These are phyloP conservation scores for Sanghuangporus sanghuang DNA, from an alignment of 1,284 basidiomycete species.

Conservation along the genomic window DNA sequence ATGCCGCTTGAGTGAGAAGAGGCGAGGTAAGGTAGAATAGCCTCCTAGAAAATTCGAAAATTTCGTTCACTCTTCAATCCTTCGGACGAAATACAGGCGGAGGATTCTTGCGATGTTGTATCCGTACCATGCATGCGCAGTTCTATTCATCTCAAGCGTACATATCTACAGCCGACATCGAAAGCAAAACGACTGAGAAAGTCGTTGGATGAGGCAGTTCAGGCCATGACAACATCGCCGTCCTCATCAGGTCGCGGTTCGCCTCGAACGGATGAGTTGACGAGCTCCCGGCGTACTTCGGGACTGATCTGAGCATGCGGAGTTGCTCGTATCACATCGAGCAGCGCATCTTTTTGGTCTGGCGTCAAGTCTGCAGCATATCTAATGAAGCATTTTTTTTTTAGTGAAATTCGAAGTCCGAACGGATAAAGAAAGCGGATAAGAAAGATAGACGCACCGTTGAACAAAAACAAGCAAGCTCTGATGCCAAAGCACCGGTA, in stretches of 20 bases:
- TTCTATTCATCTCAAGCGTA: not conserved
- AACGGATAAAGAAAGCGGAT: not conserved
- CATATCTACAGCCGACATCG: not conserved
- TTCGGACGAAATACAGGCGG: too few species aligned
- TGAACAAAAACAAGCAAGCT: constrained; percentile 93
- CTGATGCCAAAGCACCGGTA: constrained; percentile 99
- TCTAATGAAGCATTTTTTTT: constrained; percentile 34
- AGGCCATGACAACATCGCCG: constrained; percentile 52
- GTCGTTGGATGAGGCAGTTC: not conserved
- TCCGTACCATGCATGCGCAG: too few species aligned
- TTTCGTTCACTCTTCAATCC: too few species aligned
- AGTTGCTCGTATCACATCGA: constrained; percentile 87
- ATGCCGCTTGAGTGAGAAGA: too few species aligned
- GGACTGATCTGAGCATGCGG: constrained; percentile 86
- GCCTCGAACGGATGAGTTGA: constrained; percentile 67
- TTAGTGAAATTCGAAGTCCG: not conserved
- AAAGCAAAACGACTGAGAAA: not conserved
- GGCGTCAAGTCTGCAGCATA: constrained; percentile 96
- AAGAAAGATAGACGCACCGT: constrained; percentile 47
- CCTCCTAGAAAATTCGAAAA: too few species aligned
- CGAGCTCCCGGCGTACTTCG: constrained; percentile 87
- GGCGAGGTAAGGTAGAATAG: too few species aligned
- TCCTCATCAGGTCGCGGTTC: constrained; percentile 53
- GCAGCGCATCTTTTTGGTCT: constrained; percentile 96
- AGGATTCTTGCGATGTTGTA: too few species aligned